phyloP scores from a whole-genome alignment of 805 yeast species.

The Pichia phayaonensis region DNA sequence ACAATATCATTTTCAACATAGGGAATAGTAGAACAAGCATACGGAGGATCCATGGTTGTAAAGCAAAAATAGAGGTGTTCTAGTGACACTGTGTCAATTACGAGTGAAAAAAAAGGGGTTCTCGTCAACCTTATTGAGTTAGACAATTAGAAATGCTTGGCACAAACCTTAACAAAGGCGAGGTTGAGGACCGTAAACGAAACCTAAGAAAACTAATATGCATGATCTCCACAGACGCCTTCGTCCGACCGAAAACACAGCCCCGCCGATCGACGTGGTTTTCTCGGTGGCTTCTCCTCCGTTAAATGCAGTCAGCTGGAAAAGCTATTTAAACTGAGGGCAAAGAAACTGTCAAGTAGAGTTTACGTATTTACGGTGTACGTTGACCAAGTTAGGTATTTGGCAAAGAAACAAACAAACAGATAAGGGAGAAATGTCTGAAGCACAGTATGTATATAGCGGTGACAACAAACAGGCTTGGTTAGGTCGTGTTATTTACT shows the following conservation, averaged over 20 bases:
- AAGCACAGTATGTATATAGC: conserved; percentile 1
- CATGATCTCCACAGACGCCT: no score
- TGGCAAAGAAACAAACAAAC: neutral
- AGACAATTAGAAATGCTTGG: no score
- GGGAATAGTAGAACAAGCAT: conserved; percentile 5
- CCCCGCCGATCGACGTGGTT: neutral
- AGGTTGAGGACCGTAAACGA: no score
- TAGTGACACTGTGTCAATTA: no score
- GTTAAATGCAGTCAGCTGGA: neutral
- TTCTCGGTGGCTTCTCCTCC: neutral
- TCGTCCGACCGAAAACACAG: no score
- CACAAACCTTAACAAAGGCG: no score
- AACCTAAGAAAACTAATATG: no score
- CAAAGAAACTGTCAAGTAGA: no score
- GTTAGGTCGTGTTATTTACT: neutral
- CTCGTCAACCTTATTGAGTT: no score
- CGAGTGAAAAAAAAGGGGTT: no score
- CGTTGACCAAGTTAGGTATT: neutral
- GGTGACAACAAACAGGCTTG: no score
- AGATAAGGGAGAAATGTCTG: conserved; percentile 2
- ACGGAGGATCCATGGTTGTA: conserved; percentile 4
- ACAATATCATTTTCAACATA: conserved; percentile 7
- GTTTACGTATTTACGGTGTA: no score
- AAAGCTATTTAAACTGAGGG: neutral
- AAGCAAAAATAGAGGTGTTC: neutral